phyloP scores from a whole-genome alignment of 169 alveolate species.

The Cryptosporidium bovis region DNA sequence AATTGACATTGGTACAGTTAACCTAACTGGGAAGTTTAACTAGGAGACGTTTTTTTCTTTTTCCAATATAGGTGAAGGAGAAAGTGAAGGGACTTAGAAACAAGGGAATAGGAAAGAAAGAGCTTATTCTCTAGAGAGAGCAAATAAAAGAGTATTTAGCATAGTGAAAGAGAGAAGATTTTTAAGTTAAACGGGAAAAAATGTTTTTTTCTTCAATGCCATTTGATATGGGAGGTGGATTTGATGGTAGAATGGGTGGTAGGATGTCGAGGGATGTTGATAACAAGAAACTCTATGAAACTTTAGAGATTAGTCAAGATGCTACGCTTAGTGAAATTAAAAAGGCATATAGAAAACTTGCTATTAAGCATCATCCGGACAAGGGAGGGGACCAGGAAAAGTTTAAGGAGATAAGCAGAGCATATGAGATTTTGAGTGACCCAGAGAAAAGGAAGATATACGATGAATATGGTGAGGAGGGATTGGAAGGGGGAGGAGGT shows the following conservation, averaged over 20 bases:
- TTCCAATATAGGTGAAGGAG: no score
- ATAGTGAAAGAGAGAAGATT: neutral
- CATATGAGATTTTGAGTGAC: constrained; percentile 96
- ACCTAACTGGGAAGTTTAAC: no score
- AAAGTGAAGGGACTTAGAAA: neutral
- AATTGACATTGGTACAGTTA: no score
- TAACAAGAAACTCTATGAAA: constrained; percentile 87
- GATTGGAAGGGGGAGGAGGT: constrained; percentile 93
- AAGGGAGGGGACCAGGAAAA: constrained; percentile 98
- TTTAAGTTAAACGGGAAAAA: neutral
- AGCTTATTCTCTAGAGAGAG: constrained; percentile 7
- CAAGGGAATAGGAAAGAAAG: constrained; percentile 1
- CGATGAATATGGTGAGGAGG: constrained; percentile 98
- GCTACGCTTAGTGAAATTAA: constrained; percentile 92
- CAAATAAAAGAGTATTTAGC: constrained; percentile 12
- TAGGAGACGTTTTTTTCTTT: no score
- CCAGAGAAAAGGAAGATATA: constrained; percentile 96
- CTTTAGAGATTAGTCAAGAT: constrained; percentile 85
- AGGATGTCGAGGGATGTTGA: constrained; percentile 81
- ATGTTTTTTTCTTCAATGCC: constrained; percentile 75
- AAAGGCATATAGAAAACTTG: constrained; percentile 94
- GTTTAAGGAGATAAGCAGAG: constrained; percentile 95
- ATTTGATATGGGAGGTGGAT: constrained; percentile 74
- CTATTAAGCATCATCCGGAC: constrained; percentile 97
- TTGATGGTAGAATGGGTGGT: constrained; percentile 75